Conservation (phyloP, 768 basidiomycete species). For the Lactifluus hygrophoroides region DNA sequence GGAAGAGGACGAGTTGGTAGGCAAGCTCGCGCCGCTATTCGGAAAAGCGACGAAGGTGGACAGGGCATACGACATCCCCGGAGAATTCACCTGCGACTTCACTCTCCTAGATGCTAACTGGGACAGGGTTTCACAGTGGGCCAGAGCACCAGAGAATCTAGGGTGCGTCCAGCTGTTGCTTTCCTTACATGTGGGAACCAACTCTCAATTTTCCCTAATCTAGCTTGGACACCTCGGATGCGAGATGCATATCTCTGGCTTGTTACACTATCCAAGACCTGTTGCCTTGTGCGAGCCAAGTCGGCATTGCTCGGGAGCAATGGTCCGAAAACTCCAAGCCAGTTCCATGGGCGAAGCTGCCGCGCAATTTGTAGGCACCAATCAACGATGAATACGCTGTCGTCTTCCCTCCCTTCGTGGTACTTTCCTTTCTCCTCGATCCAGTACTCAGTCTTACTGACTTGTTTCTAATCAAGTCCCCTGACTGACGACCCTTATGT, state of each 20-base stretch:
- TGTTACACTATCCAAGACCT: constrained; percentile 8
- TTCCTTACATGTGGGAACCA: neutral
- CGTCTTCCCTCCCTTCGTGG: constrained; percentile 6
- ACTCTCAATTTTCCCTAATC: no score
- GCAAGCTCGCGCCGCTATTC: constrained; percentile 11
- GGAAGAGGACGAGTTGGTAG: constrained; percentile 13
- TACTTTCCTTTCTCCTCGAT: neutral
- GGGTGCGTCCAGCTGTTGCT: neutral
- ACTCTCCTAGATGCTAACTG: neutral
- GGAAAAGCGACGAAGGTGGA: constrained; percentile 9
- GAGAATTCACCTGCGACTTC: constrained; percentile 1
- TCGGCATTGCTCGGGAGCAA: neutral
- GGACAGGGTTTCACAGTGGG: constrained; percentile 7
- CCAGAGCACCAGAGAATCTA: neutral
- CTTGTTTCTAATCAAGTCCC: neutral
- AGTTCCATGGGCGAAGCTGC: constrained; percentile 11
- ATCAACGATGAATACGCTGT: neutral
- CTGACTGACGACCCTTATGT: constrained; percentile 9
- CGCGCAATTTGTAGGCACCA: neutral
- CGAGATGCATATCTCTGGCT: constrained; percentile 4
- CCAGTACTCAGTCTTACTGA: neutral
- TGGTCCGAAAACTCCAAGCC: constrained; percentile 16
- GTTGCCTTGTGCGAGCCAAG: neutral
- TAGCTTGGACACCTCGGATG: constrained; percentile 6
- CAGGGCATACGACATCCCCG: neutral